These are phyloP conservation scores for Candida pseudofarinosa DNA, from an alignment of 805 yeast genomes.

Conservation along the genomic window DNA sequence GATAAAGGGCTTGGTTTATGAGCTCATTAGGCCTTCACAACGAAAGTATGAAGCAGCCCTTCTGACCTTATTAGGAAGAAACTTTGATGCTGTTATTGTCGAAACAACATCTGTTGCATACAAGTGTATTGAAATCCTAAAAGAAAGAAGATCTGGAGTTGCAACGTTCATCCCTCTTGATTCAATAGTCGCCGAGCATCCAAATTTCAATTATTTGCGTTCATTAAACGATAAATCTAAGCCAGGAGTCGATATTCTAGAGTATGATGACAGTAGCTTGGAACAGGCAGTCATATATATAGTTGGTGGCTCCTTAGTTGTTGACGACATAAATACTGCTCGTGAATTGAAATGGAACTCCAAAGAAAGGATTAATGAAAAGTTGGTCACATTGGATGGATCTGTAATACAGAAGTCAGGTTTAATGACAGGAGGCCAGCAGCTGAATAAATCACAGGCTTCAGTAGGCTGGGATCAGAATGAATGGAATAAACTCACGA, in stretches of 20 bases:
- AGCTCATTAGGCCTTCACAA: constrained; percentile 72
- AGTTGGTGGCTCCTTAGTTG: constrained; percentile 74
- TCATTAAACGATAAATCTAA: constrained; percentile 49
- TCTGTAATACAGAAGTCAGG: constrained; percentile 81
- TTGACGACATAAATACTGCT: constrained; percentile 69
- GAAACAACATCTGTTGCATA: constrained; percentile 66
- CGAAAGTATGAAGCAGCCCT: constrained; percentile 71
- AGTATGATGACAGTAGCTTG: constrained; percentile 55
- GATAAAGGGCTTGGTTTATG: constrained; percentile 76
- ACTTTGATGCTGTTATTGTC: constrained; percentile 81
- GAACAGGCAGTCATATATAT: constrained; percentile 79
- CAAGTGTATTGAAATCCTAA: constrained; percentile 72
- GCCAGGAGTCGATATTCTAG: constrained; percentile 72
- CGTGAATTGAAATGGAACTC: constrained; percentile 66
- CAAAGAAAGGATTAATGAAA: constrained; percentile 45
- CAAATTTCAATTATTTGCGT: constrained; percentile 53
- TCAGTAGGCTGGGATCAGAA: constrained; percentile 66
- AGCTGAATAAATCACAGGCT: constrained; percentile 39
- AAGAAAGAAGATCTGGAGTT: constrained; percentile 79
- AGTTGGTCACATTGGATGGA: constrained; percentile 80
- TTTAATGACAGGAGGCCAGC: constrained; percentile 86
- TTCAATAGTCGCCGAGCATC: constrained; percentile 52
- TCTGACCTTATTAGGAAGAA: constrained; percentile 70
- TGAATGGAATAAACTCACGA: constrained; percentile 52
- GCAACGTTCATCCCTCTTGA: constrained; percentile 89